A percentile compares a stretch with the other conserved stretches of the same genome.
Conservation (phyloP, 2,329 filamentous ascomycete species). For the Penicillium hordei region DNA sequence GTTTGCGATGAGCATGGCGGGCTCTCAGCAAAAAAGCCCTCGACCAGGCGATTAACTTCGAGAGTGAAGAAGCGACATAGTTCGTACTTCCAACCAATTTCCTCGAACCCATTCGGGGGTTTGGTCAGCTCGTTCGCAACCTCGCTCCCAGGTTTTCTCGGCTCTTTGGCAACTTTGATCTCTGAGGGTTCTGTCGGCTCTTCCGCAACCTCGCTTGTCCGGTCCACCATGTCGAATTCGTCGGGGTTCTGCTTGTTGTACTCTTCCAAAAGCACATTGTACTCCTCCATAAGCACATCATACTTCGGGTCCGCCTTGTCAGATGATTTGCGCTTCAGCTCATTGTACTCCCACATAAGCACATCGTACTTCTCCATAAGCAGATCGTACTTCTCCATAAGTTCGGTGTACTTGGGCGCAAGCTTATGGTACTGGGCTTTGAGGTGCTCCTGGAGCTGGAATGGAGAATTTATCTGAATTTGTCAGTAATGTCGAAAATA, state of each 20-base stretch:
- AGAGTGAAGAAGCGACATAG: constrained; percentile 93
- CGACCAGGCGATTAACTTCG: constrained; percentile 88
- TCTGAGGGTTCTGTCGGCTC: neutral
- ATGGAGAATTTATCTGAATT: constrained; percentile 85
- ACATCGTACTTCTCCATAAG: neutral
- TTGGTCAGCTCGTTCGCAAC: constrained; percentile 74
- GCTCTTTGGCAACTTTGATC: constrained; percentile 60
- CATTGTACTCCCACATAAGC: neutral
- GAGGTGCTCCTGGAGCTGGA: constrained; percentile 95
- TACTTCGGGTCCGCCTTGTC: neutral
- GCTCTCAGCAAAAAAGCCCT: constrained; percentile 86
- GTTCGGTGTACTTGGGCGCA: constrained; percentile 46
- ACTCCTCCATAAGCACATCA: neutral
- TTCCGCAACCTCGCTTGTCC: constrained; percentile 72
- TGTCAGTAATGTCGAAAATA: constrained; percentile 7
- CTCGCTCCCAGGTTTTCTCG: constrained; percentile 60
- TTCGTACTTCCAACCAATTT: constrained; percentile 94
- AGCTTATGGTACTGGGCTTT: constrained; percentile 85
- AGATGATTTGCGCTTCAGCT: neutral
- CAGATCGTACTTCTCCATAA: neutral
- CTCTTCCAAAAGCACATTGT: neutral
- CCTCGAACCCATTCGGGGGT: constrained; percentile 78
- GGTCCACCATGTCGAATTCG: constrained; percentile 59
- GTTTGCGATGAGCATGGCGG: constrained; percentile 86
- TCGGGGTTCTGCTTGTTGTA: constrained; percentile 47